These are phyloP conservation scores for Trichaptum fuscoviolaceum DNA, from an alignment of 768 basidiomycete species.

Conservation along the genomic window DNA sequence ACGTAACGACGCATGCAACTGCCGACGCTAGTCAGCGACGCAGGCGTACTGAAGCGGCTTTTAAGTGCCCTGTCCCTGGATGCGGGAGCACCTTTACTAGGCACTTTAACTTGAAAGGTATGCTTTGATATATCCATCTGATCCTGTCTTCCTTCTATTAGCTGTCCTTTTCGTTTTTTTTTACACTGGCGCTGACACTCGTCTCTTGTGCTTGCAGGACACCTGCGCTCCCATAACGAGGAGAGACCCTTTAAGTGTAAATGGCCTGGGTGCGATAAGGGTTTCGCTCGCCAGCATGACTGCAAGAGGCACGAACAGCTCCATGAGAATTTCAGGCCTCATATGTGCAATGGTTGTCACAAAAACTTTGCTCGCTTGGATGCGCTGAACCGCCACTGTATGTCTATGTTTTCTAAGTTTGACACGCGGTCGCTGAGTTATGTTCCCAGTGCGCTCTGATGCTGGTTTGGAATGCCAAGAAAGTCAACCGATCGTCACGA, in stretches of 20 bases:
- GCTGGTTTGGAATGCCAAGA: slow-evolving; percentile 70
- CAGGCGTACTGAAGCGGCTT: slow-evolving; percentile 84
- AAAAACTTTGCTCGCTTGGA: slow-evolving; percentile 95
- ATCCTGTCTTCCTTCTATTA: slow-evolving; percentile 16
- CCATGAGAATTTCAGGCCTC: slow-evolving; percentile 89
- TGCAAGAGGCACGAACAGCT: slow-evolving; percentile 95
- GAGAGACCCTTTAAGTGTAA: slow-evolving; percentile 94
- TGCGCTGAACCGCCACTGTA: slow-evolving; percentile 83
- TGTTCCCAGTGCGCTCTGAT: slow-evolving; percentile 61
- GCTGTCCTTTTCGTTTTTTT: slow-evolving; percentile 12
- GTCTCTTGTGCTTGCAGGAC: slow-evolving; percentile 43
- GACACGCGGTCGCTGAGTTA: slow-evolving; percentile 7
- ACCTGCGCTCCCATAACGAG: slow-evolving; percentile 90
- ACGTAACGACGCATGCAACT: slow-evolving; percentile 89
- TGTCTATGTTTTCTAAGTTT: neutral
- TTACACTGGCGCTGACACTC: slow-evolving; percentile 3
- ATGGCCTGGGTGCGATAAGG: slow-evolving; percentile 92
- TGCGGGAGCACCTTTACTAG: slow-evolving; percentile 88
- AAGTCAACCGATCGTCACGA: slow-evolving; percentile 2
- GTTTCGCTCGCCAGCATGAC: slow-evolving; percentile 92
- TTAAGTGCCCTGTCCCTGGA: slow-evolving; percentile 74
- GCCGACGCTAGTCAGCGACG: slow-evolving; percentile 81
- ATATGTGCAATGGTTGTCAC: slow-evolving; percentile 87
- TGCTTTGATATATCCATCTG: slow-evolving; percentile 3
- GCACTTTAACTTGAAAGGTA: slow-evolving; percentile 90